Percentiles rank a stretch among this genome's conserved stretches.
Evolutionary conservation across 139 green algal genomes (phyloP).

Genomic region (Zygnema circumcarinatum): DNA sequence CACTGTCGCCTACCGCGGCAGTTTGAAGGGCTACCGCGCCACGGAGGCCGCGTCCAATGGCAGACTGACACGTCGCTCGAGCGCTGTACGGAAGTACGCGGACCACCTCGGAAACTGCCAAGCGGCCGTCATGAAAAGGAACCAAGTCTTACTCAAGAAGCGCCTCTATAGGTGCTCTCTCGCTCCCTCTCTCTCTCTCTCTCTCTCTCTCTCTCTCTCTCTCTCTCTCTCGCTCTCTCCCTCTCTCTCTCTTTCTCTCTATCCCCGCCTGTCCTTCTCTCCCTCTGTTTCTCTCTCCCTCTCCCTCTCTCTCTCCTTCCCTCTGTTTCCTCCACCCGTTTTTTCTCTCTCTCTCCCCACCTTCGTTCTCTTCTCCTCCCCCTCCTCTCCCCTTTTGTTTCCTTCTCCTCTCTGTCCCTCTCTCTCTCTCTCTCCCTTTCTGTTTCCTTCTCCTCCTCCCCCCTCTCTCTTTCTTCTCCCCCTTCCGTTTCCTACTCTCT

Average conservation of each 20-base stretch:
- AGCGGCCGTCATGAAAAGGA: no score
- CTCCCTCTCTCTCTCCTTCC: not conserved
- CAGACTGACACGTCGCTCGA: no score
- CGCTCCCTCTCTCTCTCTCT: not conserved
- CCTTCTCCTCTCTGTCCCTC: not conserved
- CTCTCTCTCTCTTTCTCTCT: not conserved
- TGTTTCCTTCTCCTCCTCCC: not conserved
- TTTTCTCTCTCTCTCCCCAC: not conserved
- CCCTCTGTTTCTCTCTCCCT: not conserved
- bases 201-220: not conserved
- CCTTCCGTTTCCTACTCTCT: not conserved
- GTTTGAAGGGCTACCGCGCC: no score
- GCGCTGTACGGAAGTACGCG: no score
- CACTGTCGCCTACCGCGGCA: no score
- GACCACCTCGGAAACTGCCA: no score
- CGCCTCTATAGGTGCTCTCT: no score
- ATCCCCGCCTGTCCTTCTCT: not conserved
- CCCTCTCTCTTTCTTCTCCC: not conserved
- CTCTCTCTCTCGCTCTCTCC: not conserved
- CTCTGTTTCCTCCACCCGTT: not conserved
- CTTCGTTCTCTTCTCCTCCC: not conserved
- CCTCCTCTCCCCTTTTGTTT: not conserved
- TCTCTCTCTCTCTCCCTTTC: not conserved
- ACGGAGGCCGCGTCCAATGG: no score
- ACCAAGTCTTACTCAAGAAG: no score